These are phyloP conservation scores for Vanilla planifolia DNA, from an alignment of 106 monocot genomes.

Conservation along the genomic window DNA sequence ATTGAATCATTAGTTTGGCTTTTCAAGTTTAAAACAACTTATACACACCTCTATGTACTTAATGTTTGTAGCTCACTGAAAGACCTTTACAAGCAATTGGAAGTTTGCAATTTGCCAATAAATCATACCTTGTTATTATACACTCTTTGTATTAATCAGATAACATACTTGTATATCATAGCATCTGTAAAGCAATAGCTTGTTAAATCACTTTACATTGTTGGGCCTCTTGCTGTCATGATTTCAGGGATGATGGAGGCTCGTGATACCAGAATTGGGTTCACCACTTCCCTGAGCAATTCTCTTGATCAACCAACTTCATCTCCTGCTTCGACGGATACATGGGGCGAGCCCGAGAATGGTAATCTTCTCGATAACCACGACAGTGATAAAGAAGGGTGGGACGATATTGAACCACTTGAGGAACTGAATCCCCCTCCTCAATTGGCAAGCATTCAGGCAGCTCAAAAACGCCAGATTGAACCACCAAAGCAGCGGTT, in stretches of 20 bases:
- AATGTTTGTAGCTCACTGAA: no score
- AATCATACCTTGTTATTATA: no score
- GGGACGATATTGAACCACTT: conserved; percentile 87
- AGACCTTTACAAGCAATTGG: no score
- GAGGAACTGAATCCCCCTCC: conserved; percentile 61
- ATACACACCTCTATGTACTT: no score
- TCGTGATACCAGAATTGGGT: conserved; percentile 7
- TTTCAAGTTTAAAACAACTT: no score
- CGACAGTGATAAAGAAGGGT: conserved; percentile 77
- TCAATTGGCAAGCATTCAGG: conserved; percentile 50
- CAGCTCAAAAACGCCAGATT: conserved; percentile 79
- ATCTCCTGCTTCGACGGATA: conserved; percentile 75
- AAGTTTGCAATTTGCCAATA: no score
- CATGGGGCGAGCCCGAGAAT: conserved; percentile 84
- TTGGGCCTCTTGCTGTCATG: neutral
- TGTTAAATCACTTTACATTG: no score
- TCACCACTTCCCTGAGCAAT: conserved; percentile 25
- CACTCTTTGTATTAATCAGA: no score
- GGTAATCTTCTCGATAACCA: conserved; percentile 41
- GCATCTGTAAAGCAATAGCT: no score
- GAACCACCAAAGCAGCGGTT: conserved; percentile 44
- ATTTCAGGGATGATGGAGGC: conserved; percentile 11
- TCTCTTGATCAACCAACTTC: conserved; percentile 45
- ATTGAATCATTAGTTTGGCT: no score
- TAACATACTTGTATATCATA: no score